These are phyloP conservation scores for Gynandropsis gynandra DNA, from an alignment of 345 rosid genomes.

Conservation along the genomic window DNA sequence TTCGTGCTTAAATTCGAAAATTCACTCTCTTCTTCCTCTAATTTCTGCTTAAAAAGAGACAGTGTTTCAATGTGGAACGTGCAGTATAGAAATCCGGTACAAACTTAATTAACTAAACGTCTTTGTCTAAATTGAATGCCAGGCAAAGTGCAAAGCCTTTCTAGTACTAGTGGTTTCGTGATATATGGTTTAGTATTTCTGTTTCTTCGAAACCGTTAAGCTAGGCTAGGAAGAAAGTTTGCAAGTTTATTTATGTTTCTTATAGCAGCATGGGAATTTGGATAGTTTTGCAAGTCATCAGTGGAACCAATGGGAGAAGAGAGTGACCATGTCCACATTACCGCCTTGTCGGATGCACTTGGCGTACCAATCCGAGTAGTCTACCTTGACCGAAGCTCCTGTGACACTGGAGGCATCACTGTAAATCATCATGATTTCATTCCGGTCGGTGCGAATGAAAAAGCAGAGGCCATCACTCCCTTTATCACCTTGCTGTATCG, in stretches of 20 bases:
- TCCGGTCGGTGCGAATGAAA: slow-evolving; percentile 40
- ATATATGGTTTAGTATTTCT: too few relatives aligned
- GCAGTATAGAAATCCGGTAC: too few relatives aligned
- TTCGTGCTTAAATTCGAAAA: neutral
- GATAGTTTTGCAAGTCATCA: slow-evolving; percentile 95
- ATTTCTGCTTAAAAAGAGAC: too few relatives aligned
- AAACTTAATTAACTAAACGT: neutral
- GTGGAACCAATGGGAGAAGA: slow-evolving; percentile 99
- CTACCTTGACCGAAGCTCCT: slow-evolving; percentile 92
- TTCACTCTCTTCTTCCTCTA: too few relatives aligned
- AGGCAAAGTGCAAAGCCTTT: slow-evolving; percentile 1
- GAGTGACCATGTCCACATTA: slow-evolving; percentile 97
- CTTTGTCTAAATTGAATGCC: neutral
- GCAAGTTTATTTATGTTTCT: neutral
- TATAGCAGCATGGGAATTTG: slow-evolving; percentile 11
- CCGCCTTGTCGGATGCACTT: slow-evolving; percentile 85
- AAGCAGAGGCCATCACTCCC: slow-evolving; percentile 39
- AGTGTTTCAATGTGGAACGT: too few relatives aligned
- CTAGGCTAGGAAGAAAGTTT: too few relatives aligned
- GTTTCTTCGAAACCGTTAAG: too few relatives aligned
- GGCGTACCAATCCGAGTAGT: slow-evolving; percentile 90
- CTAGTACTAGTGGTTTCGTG: too few relatives aligned
- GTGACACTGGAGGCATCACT: slow-evolving; percentile 62
- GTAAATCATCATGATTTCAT: slow-evolving; percentile 90
- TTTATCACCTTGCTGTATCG: slow-evolving; percentile 87